Base-by-base conservation (phyloP, 495 filamentous ascomycete genomes). In the Pyronema domesticum region DNA sequence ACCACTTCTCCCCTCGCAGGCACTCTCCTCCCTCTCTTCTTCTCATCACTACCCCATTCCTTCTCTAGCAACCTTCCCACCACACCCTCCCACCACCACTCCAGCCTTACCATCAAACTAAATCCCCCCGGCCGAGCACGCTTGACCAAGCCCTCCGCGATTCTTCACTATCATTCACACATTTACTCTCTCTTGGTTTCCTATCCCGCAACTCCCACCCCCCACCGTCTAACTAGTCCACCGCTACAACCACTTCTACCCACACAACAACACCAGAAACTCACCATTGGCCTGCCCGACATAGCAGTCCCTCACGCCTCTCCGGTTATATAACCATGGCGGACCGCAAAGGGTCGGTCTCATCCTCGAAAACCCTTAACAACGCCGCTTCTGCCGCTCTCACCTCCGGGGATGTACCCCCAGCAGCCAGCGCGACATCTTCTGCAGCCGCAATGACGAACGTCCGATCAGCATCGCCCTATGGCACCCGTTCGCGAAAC, bases 401-500 rank as follows among this genome's bases (percentile, higher is more conserved):
- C 48, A n/a, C 48, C 48, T 37, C 45, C 45, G 45, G 13, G 23
- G 45, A 47, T 19, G 9, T 19, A 15, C 17, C 45, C 1, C 11
- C 45, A 19, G 36, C 34, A 51, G 60, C 58, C 36, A 72, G 68
- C 59, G 60, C 68, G 57, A 67, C 71, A 53, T 67, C 66, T 62
- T 65, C 67, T 54, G 69, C 71, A 57, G 69, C 68, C 55, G 72
- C 69, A 13, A 60, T 43, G 14, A 42, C 51, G 9, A 63, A 64
- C 53, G 49, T 63, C 45, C 63, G 63, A 33, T 62, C 63, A 34
- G 58, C 80, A 7, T 81, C 83, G 46, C 85, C 86, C 17, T 96
- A 99, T 68, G 91, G 91, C 57, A 99, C 93, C 58, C 85, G 91
- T 59, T 98, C 91, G 55, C 81, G 91, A 67, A 94, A 93, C 65